Evolutionary conservation across 257 asterid species (phyloP), one percentile per base, ranked within the genome.

Genomic region (Datura wrightii): DNA sequence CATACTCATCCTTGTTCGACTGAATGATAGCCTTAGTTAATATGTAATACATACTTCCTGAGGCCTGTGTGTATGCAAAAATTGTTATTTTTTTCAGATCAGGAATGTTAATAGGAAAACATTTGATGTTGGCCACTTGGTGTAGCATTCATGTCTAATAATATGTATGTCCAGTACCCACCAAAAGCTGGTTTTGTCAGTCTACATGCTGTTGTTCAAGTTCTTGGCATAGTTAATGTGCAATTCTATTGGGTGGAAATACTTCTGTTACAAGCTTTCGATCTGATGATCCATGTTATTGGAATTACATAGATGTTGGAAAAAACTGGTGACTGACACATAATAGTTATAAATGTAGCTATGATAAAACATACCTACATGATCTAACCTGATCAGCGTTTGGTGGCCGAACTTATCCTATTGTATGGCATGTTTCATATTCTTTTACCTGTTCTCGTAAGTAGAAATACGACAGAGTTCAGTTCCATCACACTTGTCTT

Each of bases 1-100:
- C 48, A 78, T 31, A 31, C 82, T 52, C 31, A 16, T 78, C 65
- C 82, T 52, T 78, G 41, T 78, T 52, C 4, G 82, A 76, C 82
- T 52, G 8, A 78, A 34, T 52, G 24, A 76, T 50, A 50, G 24
- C 82, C 11, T 50, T 44, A 48, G 39, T 76, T 31, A 78, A 14
- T 78, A 78, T 31, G 34, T 34, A 52, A 14, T 15, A 14, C 63
- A 78, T 78, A 78, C 48, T 52, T 78, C 82, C 63, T 31, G 13
- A 78, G 1, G 65, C 48, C 34, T 5, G 16, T 8, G 44, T 13
- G 5, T 50, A 52, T 0, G 1, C 63, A 52, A 4, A 50, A 31
- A 14, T 76, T 24, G 46, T 76, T 50, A 74, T 3, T 19, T 71
- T 71, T 42, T 24, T 48, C 44, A 46, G 44, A 34, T 24, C 39